Percentiles rank a stretch among this genome's conserved stretches.
phyloP scores from a whole-genome alignment of 2,329 filamentous ascomycete genomes.

The Fusarium sp. region DNA sequence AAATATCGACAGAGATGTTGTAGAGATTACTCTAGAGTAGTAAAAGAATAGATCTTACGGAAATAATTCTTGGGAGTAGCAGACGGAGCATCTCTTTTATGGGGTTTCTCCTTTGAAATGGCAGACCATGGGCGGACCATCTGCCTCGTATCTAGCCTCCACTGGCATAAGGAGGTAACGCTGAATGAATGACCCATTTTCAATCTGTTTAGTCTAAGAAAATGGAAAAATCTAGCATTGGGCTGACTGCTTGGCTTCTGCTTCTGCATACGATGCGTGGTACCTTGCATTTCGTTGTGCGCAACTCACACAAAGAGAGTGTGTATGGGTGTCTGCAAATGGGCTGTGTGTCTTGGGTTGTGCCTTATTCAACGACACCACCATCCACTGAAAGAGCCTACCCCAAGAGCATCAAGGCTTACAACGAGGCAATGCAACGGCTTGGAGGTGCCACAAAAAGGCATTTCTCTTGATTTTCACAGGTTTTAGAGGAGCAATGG shows the following conservation, averaged over 20 bases:
- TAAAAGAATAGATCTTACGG: neutral
- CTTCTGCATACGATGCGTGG: neutral
- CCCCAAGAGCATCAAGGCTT: neutral
- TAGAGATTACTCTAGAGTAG: neutral
- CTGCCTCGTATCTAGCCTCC: conserved; percentile 3
- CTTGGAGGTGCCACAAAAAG: neutral
- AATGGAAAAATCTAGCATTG: neutral
- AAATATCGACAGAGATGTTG: neutral
- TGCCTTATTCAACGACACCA: neutral
- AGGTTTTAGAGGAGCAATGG: neutral
- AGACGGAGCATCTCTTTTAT: neutral
- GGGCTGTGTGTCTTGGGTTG: neutral
- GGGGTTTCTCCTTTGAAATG: neutral
- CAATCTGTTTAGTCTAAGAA: conserved; percentile 4
- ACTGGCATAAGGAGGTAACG: neutral
- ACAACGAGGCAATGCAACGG: conserved; percentile 8
- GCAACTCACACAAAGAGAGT: neutral
- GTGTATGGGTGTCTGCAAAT: neutral
- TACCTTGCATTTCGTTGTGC: neutral
- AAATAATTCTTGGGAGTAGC: neutral
- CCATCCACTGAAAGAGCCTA: neutral
- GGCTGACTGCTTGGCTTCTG: neutral
- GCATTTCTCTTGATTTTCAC: neutral
- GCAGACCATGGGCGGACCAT: neutral
- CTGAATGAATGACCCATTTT: conserved; percentile 6